Evolutionary conservation across 768 basidiomycete species (phyloP).

Genomic region (Holtermannia corniformis): DNA sequence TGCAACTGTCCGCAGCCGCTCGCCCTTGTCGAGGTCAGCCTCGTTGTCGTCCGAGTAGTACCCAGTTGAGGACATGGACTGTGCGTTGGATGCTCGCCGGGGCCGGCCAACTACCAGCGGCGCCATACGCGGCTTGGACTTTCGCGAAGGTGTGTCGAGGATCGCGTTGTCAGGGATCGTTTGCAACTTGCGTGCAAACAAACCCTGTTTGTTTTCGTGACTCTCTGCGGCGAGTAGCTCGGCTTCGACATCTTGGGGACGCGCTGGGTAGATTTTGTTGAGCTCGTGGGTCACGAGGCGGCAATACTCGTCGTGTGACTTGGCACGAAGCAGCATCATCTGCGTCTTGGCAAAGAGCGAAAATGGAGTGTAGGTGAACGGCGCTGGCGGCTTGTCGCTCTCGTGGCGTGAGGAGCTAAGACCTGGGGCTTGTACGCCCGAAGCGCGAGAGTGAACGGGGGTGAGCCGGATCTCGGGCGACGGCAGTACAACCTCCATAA

Average conservation of each 20-base stretch:
- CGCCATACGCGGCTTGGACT: constrained; percentile 3
- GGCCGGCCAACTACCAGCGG: constrained; percentile 5
- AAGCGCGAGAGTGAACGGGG: constrained; percentile 27
- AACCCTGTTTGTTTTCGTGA: constrained; percentile 5
- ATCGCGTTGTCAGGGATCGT: constrained; percentile 4
- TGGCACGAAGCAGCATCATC: constrained; percentile 31
- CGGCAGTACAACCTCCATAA: constrained; percentile 37
- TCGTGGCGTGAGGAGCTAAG: constrained; percentile 16
- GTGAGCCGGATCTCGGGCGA: constrained; percentile 24
- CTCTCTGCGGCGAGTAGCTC: constrained; percentile 30
- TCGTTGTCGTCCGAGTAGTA: background rate
- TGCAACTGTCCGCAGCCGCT: background rate
- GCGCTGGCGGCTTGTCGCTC: constrained; percentile 34
- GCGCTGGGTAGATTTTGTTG: constrained; percentile 19
- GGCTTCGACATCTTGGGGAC: constrained; percentile 23
- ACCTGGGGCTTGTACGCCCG: constrained; percentile 22
- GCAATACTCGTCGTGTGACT: constrained; percentile 21
- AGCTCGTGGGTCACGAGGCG: constrained; percentile 17
- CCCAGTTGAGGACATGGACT: constrained; percentile 4
- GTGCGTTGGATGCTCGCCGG: constrained; percentile 4
- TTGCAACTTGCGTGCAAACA: constrained; percentile 3
- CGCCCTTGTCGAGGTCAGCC: background rate
- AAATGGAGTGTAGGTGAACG: constrained; percentile 40
- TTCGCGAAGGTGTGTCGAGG: background rate
- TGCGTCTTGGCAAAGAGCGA: constrained; percentile 39